phyloP scores from a whole-genome alignment of 2,329 filamentous ascomycete species.

The Aspergillus pseudoterreus region DNA sequence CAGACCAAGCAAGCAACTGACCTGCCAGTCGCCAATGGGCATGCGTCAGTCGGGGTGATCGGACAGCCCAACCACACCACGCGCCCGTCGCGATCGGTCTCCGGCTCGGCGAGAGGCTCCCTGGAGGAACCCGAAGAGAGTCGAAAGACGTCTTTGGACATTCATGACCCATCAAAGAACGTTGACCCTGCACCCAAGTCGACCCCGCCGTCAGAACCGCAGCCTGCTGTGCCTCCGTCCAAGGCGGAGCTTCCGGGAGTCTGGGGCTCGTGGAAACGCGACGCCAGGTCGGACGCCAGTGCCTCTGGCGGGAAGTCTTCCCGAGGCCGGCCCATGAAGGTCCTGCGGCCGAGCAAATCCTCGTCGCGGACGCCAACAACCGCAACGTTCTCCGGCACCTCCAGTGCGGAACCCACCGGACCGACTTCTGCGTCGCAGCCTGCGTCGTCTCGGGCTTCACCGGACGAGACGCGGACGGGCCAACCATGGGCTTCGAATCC shows the following conservation, averaged over 20 bases:
- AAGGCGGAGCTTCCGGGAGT: slow-evolving; percentile 51
- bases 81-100: slow-evolving; percentile 25
- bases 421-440: slow-evolving; percentile 10
- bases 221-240: slow-evolving; percentile 18
- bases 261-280: slow-evolving; percentile 68
- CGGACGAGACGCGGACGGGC: slow-evolving; percentile 27
- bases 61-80: slow-evolving; percentile 23
- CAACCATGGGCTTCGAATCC: slow-evolving; percentile 69
- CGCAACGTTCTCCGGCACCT: slow-evolving; percentile 13
- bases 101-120: slow-evolving; percentile 21
- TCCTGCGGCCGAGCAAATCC: slow-evolving; percentile 72
- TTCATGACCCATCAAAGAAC: slow-evolving; percentile 3
- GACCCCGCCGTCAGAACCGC: slow-evolving; percentile 25
- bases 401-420: slow-evolving; percentile 10
- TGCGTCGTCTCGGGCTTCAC: slow-evolving; percentile 17
- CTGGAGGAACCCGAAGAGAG: slow-evolving; percentile 20
- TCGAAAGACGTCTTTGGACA: slow-evolving; percentile 16
- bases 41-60: slow-evolving; percentile 30
- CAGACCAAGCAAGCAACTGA: slow-evolving; percentile 5
- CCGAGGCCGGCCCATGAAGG: slow-evolving; percentile 73
- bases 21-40: slow-evolving; percentile 17
- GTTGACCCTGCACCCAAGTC: slow-evolving; percentile 22
- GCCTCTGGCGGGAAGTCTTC: slow-evolving; percentile 58
- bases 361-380: slow-evolving; percentile 37
- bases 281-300: slow-evolving; percentile 27